Evolutionary conservation across 306 rosid genomes (phyloP).

Genomic region (Arachis hypogaea): DNA sequence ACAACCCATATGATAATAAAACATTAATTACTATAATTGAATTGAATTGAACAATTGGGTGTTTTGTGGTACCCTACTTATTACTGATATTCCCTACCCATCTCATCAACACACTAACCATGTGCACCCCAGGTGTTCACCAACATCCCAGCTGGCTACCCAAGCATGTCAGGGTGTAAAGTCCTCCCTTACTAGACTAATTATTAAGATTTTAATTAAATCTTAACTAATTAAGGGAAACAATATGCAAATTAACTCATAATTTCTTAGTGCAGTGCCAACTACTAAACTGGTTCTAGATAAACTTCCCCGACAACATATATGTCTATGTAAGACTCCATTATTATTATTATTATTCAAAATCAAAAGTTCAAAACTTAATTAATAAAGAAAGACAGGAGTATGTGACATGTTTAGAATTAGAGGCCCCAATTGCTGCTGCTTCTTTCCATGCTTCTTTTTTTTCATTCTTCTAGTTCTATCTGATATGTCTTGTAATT

Average conservation of each 20-base stretch:
- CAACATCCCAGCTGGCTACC: slow-evolving; percentile 57
- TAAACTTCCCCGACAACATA: slow-evolving; percentile 34
- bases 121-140: slow-evolving; percentile 70
- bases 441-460: slow-evolving; percentile 13
- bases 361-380: background rate
- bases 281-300: slow-evolving; percentile 33
- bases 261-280: background rate
- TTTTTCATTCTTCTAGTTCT: no score
- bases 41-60: background rate
- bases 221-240: no score
- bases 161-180: slow-evolving; percentile 46
- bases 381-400: slow-evolving; percentile 18
- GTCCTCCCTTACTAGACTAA: background rate
- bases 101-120: slow-evolving; percentile 51
- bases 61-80: slow-evolving; percentile 38
- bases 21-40: no score
- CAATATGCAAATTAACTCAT: no score
- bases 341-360: slow-evolving; percentile 34
- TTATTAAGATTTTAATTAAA: no score
- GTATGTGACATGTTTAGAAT: slow-evolving; percentile 44
- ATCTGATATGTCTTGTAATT: slow-evolving; percentile 1
- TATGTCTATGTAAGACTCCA: background rate
- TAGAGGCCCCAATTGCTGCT: slow-evolving; percentile 26
- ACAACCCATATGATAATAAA: no score
- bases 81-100: slow-evolving; percentile 43